phyloP scores from a whole-genome alignment of 169 alveolate species.

The Eimeria praecox region DNA sequence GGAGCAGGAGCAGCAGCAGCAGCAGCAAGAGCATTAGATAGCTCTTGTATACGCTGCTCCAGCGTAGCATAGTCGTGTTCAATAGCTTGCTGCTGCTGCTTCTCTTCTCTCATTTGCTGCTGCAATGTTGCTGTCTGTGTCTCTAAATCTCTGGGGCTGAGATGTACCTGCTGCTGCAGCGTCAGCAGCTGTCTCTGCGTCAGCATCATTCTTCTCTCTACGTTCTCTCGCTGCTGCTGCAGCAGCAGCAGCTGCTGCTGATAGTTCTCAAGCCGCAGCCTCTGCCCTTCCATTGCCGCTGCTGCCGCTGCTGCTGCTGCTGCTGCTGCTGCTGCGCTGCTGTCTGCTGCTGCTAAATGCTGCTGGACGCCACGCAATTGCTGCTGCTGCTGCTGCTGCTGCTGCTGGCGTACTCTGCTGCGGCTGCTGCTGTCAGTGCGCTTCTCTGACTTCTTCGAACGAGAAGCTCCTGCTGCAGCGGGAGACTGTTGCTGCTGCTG shows the following conservation, averaged over 20 bases:
- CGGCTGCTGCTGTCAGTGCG: conserved; percentile 54
- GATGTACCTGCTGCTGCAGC: conserved; percentile 69
- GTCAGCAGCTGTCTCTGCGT: conserved; percentile 60
- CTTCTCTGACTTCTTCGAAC: conserved; percentile 7
- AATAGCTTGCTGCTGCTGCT: conserved; percentile 59
- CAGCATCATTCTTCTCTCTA: conserved; percentile 44
- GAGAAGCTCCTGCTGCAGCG: neutral
- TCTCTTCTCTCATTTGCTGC: conserved; percentile 41
- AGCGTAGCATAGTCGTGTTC: conserved; percentile 9
- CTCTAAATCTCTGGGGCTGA: neutral
- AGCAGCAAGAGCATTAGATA: conserved; percentile 3
- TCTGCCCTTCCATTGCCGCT: conserved; percentile 11
- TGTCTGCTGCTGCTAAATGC: neutral
- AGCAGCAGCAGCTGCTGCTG: conserved; percentile 67
- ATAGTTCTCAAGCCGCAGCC: conserved; percentile 49
- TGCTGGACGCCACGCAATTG: neutral
- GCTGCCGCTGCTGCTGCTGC: conserved; percentile 27
- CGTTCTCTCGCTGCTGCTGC: conserved; percentile 75
- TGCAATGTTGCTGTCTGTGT: conserved; percentile 51
- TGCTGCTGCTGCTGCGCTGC: conserved; percentile 37
- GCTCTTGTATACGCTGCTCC: conserved; percentile 25
- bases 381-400: conserved; percentile 33
- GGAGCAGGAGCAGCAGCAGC: conserved; percentile 42
- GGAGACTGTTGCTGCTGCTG: conserved; percentile 14
- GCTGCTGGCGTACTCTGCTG: conserved; percentile 42